Conservation (phyloP, 2,329 filamentous ascomycete genomes). For the Aspergillus sp. region DNA sequence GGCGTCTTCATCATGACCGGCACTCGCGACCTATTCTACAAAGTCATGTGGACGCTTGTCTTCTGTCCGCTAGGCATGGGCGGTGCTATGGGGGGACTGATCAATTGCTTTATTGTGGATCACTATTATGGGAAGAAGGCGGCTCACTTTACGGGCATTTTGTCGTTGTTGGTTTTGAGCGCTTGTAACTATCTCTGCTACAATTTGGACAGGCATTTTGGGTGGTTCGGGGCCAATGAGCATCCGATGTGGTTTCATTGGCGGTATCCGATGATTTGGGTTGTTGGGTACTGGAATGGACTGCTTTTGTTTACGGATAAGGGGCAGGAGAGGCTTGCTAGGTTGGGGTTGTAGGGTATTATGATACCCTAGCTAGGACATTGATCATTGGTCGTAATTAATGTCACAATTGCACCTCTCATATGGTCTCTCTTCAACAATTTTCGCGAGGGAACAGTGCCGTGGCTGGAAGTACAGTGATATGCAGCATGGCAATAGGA, state of each 20-base stretch:
- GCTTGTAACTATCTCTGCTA: slow-evolving; percentile 20
- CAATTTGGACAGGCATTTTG: slow-evolving; percentile 15
- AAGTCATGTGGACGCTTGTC: slow-evolving; percentile 19
- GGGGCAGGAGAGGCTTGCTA: slow-evolving; percentile 7
- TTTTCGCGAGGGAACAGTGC: too few relatives aligned
- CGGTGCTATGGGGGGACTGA: slow-evolving; percentile 16
- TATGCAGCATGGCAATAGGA: too few relatives aligned
- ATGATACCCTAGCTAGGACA: too few relatives aligned
- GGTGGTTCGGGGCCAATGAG: slow-evolving; percentile 11
- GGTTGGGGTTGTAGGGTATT: not conserved
- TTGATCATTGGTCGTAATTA: too few relatives aligned
- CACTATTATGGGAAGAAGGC: slow-evolving; percentile 19
- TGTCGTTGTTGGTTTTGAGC: slow-evolving; percentile 16
- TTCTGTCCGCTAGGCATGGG: slow-evolving; percentile 20
- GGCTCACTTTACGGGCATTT: slow-evolving; percentile 14
- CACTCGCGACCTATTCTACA: slow-evolving; percentile 16
- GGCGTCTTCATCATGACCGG: slow-evolving; percentile 16
- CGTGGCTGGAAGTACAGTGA: too few relatives aligned
- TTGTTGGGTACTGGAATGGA: slow-evolving; percentile 7
- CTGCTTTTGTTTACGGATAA: slow-evolving; percentile 14
- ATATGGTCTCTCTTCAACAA: too few relatives aligned
- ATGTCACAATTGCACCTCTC: too few relatives aligned
- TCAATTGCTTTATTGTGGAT: slow-evolving; percentile 20
- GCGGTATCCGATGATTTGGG: slow-evolving; percentile 14
- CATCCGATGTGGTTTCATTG: slow-evolving; percentile 19